Evolutionary conservation across 768 basidiomycete genomes (phyloP).

Genomic region (Mycena galericulata): DNA sequence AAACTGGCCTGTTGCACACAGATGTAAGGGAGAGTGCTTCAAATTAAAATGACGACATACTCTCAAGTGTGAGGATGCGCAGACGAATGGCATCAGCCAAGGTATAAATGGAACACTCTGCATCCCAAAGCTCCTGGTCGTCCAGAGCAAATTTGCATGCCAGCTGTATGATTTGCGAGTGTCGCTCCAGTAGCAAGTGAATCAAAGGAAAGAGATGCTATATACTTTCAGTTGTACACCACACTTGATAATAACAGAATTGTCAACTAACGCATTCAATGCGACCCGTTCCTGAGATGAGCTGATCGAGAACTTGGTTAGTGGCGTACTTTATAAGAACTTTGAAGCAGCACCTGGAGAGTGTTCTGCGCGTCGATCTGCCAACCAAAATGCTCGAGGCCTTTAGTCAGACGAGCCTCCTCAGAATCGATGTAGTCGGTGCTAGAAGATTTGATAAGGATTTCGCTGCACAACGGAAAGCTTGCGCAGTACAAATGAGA

Average conservation of each 20-base stretch:
- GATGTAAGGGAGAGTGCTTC: background rate
- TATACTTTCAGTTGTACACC: background rate
- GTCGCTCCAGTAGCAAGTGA: background rate
- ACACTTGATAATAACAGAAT: background rate
- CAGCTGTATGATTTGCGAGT: background rate
- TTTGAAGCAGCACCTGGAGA: conserved; percentile 3
- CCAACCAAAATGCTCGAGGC: conserved; percentile 6
- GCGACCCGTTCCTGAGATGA: conserved; percentile 14
- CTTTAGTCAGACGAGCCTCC: background rate
- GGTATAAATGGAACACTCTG: background rate
- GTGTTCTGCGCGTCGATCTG: conserved; percentile 17
- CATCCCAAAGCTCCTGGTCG: background rate
- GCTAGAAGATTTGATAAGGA: background rate
- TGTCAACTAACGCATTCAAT: conserved; percentile 11
- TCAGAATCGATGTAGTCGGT: background rate
- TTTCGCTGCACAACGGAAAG: background rate
- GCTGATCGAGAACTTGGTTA: background rate
- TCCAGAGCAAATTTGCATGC: conserved; percentile 8
- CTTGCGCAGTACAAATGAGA: background rate
- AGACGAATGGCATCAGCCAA: background rate
- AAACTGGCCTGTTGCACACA: background rate
- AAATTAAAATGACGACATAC: background rate
- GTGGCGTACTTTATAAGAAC: background rate
- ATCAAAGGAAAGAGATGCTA: conserved; percentile 2
- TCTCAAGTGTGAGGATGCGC: conserved; percentile 3